Conservation (phyloP, 2,329 filamentous ascomycete species). For the Hysterium pulicare region DNA sequence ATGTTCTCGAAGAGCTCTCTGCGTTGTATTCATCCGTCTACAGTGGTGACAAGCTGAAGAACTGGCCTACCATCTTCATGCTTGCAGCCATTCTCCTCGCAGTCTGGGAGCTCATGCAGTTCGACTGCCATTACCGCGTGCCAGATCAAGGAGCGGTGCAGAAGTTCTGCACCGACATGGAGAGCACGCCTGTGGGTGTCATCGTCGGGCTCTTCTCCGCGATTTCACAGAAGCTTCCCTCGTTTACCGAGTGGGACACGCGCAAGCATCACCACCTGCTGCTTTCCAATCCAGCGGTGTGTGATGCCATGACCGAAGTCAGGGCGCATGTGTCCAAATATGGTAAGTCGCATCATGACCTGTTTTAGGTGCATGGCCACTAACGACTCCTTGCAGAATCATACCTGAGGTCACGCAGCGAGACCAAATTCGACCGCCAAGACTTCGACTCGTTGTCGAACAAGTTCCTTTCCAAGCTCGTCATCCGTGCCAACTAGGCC, state of each 20-base stretch:
- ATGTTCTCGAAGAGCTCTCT: slow-evolving; percentile 91
- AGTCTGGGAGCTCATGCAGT: slow-evolving; percentile 98
- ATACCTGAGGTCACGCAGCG: slow-evolving; percentile 77
- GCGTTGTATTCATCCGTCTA: slow-evolving; percentile 95
- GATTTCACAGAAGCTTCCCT: slow-evolving; percentile 92
- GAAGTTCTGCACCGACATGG: slow-evolving; percentile 97
- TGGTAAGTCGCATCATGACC: slow-evolving; percentile 58
- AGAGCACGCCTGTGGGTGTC: slow-evolving; percentile 90
- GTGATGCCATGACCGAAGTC: slow-evolving; percentile 95
- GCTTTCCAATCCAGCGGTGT: slow-evolving; percentile 87
- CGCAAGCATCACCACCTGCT: slow-evolving; percentile 85
- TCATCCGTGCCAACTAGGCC: slow-evolving; percentile 82
- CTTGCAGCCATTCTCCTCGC: slow-evolving; percentile 87
- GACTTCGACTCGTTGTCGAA: slow-evolving; percentile 96
- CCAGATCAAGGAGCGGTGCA: slow-evolving; percentile 79
- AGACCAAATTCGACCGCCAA: slow-evolving; percentile 79
- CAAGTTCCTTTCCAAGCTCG: slow-evolving; percentile 94
- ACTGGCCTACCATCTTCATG: slow-evolving; percentile 99
- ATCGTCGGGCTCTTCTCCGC: slow-evolving; percentile 96
- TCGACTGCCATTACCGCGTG: slow-evolving; percentile 93
- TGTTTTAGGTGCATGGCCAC: slow-evolving; percentile 18
- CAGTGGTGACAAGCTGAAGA: slow-evolving; percentile 94
- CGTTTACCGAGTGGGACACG: slow-evolving; percentile 92
- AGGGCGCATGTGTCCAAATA: slow-evolving; percentile 88
- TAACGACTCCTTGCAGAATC: slow-evolving; percentile 63